Evolutionary conservation across 2,329 filamentous ascomycete species (phyloP).

Genomic region (Trichoderma sp.): DNA sequence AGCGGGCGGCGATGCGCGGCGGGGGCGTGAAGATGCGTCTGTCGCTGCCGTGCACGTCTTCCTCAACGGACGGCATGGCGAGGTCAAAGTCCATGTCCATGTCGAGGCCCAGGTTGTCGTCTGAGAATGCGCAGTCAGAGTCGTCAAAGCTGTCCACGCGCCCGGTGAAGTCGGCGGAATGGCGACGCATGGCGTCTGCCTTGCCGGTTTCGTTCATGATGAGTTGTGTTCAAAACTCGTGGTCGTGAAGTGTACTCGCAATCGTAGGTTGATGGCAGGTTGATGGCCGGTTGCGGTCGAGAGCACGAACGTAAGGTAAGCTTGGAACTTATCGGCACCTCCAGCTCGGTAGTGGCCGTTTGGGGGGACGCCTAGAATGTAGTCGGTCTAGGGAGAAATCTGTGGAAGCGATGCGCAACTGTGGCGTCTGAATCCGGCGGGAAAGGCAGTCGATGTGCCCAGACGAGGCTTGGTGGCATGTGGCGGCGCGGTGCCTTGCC

Average conservation of each 20-base stretch:
- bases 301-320: too few relatives aligned
- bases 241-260: neutral
- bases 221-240: neutral
- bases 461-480: neutral
- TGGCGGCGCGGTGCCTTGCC: slow-evolving; percentile 13
- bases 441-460: neutral
- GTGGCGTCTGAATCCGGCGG: neutral
- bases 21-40: slow-evolving; percentile 61
- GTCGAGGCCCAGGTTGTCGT: slow-evolving; percentile 32
- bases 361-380: too few relatives aligned
- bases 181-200: slow-evolving; percentile 46
- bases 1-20: slow-evolving; percentile 75
- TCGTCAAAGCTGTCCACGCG: slow-evolving; percentile 46
- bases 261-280: neutral
- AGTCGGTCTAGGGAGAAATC: too few relatives aligned
- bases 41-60: slow-evolving; percentile 43
- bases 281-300: slow-evolving; percentile 3
- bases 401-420: neutral
- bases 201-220: slow-evolving; percentile 16
- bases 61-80: slow-evolving; percentile 44
- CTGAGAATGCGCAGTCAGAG: slow-evolving; percentile 37
- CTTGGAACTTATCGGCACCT: too few relatives aligned
- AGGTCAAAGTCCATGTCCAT: slow-evolving; percentile 43
- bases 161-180: slow-evolving; percentile 47
- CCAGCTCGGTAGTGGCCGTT: too few relatives aligned